Evolutionary conservation across 1,284 basidiomycete genomes (phyloP).

Genomic region (Sporisorium iseilematis-ciliati): DNA sequence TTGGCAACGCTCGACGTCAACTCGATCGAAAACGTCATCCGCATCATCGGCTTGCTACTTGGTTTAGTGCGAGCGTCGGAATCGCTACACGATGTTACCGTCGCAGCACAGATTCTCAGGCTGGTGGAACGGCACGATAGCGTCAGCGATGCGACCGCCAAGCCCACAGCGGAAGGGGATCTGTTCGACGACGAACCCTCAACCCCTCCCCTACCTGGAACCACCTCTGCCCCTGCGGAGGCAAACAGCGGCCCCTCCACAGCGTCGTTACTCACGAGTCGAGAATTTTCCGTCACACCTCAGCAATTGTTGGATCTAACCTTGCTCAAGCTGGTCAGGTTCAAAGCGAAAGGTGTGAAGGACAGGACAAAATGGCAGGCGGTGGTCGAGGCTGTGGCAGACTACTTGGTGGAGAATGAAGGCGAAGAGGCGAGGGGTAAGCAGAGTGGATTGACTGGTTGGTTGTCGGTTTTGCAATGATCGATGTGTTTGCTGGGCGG

Average conservation of each 20-base stretch:
- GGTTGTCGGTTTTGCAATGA: slow-evolving; percentile 11
- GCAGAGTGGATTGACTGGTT: not conserved
- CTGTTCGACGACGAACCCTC: slow-evolving; percentile 41
- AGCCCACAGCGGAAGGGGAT: slow-evolving; percentile 7
- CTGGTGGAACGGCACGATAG: not conserved
- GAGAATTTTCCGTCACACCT: not conserved
- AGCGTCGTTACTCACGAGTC: slow-evolving; percentile 8
- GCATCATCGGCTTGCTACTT: slow-evolving; percentile 12
- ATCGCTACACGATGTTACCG: not conserved
- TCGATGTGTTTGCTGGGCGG: no score
- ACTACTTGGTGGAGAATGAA: slow-evolving; percentile 4
- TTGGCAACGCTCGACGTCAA: slow-evolving; percentile 8
- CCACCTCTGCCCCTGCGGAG: not conserved
- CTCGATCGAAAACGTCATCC: slow-evolving; percentile 11
- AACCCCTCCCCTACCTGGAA: slow-evolving; percentile 19
- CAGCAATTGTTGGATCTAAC: slow-evolving; percentile 16
- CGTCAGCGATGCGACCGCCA: no score
- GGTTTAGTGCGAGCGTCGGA: slow-evolving; percentile 9
- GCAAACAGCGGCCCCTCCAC: not conserved
- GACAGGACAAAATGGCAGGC: slow-evolving; percentile 5
- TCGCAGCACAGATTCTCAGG: not conserved
- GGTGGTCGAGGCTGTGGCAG: not conserved
- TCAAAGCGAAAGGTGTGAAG: not conserved
- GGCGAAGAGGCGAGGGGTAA: not conserved
- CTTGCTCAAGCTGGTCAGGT: slow-evolving; percentile 18